Conservation (phyloP, 805 yeast genomes). For the Candida vaughaniae region DNA sequence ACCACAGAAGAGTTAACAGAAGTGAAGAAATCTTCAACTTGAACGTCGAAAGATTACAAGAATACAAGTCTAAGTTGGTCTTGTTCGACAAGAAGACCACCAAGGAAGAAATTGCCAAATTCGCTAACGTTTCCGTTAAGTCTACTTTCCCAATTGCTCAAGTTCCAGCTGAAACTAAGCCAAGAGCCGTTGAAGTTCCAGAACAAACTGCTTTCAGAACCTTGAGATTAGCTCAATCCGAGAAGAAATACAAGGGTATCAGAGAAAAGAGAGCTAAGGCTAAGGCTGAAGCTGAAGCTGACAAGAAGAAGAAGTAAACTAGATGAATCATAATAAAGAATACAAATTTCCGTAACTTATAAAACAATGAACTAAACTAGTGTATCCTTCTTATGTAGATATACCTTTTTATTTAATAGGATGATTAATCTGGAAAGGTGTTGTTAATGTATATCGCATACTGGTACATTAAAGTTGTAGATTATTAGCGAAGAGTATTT, state of each 20-base stretch:
- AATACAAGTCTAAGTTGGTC: conserved; percentile 93
- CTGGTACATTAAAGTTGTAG: no score
- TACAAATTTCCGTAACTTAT: conserved; percentile 2
- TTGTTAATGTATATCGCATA: conserved; percentile 3
- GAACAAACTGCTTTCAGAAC: conserved; percentile 83
- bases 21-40: conserved; percentile 91
- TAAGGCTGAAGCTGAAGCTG: conserved; percentile 99
- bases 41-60: conserved; percentile 95
- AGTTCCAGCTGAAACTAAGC: conserved; percentile 65
- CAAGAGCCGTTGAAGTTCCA: conserved; percentile 85
- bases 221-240: conserved; percentile 92
- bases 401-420: conserved; percentile 3
- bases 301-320: conserved; percentile 86
- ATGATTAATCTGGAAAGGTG: conserved; percentile 2
- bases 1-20: conserved; percentile 99
- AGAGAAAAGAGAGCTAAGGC: conserved; percentile 98
- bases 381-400: conserved; percentile 2
- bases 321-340: neutral
- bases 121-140: conserved; percentile 69
- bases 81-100: conserved; percentile 88
- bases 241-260: conserved; percentile 90
- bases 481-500: no score
- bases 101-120: conserved; percentile 62
- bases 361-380: no score
- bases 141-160: conserved; percentile 91